phyloP scores from a whole-genome alignment of 495 filamentous ascomycete genomes.

The Oidiodendron maius region DNA sequence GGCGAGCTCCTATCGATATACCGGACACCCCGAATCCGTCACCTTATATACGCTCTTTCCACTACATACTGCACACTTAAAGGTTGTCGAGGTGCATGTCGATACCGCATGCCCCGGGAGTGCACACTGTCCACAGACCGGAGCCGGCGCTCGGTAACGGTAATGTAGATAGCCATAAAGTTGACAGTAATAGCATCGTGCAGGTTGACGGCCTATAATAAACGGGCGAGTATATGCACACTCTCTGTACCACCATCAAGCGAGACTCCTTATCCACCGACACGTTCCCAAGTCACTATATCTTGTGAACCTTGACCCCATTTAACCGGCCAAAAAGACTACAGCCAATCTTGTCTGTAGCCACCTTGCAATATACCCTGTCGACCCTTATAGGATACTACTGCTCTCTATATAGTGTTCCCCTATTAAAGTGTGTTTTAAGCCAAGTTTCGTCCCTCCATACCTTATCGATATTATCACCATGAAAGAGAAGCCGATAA shows the following conservation, averaged over 20 bases:
- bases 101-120: too few relatives aligned
- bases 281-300: conserved; percentile 1
- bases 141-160: too few relatives aligned
- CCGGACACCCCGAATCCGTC: too few relatives aligned
- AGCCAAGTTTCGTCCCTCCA: conserved; percentile 4
- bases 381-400: conserved; percentile 3
- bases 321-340: conserved; percentile 1
- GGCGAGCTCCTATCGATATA: too few relatives aligned
- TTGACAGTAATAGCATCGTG: neutral
- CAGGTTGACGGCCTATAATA: neutral
- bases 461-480: neutral
- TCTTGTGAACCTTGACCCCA: conserved; percentile 4
- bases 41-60: too few relatives aligned
- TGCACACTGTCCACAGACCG: too few relatives aligned
- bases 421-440: conserved; percentile 3
- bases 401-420: conserved; percentile 6
- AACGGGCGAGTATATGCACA: neutral
- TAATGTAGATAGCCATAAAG: too few relatives aligned
- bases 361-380: conserved; percentile 1
- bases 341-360: conserved; percentile 1
- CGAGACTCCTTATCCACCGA: conserved; percentile 2
- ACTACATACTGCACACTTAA: too few relatives aligned
- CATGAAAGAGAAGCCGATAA: neutral
- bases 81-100: too few relatives aligned
- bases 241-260: neutral